These are phyloP conservation scores for Vanrija humicola DNA, from an alignment of 1,284 basidiomycete genomes.

Conservation along the genomic window DNA sequence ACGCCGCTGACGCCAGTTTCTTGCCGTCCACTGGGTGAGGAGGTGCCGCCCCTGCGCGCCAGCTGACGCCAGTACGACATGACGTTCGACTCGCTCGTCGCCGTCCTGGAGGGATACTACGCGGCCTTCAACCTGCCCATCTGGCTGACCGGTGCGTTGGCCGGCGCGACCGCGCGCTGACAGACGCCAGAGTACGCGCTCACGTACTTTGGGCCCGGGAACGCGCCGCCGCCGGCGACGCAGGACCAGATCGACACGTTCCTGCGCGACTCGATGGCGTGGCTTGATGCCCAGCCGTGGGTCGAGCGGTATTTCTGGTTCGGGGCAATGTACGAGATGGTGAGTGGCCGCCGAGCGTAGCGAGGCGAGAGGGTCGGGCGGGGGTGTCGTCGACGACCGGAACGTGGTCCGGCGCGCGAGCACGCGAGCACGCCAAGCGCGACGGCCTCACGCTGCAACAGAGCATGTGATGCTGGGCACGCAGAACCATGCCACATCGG, in stretches of 20 bases:
- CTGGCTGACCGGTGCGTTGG: constrained; percentile 62
- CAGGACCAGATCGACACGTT: constrained; percentile 47
- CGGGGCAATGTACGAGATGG: constrained; percentile 50
- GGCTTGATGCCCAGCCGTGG: constrained; percentile 51
- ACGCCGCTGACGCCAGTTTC: constrained; percentile 27
- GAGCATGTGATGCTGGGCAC: too few species aligned
- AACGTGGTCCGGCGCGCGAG: too few species aligned
- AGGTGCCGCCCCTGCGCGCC: neutral
- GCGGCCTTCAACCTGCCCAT: constrained; percentile 55
- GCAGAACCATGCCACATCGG: too few species aligned
- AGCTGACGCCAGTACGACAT: constrained; percentile 58
- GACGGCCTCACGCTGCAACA: too few species aligned
- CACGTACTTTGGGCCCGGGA: constrained; percentile 7
- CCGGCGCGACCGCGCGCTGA: constrained; percentile 54
- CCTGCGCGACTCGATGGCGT: constrained; percentile 51
- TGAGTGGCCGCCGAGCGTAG: constrained; percentile 6
- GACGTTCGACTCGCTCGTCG: constrained; percentile 53
- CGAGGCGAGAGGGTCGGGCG: neutral
- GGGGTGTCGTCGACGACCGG: neutral
- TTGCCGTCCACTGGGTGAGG: constrained; percentile 49
- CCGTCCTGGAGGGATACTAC: constrained; percentile 56
- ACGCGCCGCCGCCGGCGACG: constrained; percentile 37
- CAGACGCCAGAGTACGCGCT: constrained; percentile 24
- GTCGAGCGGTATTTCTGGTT: constrained; percentile 55
- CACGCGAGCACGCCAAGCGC: too few species aligned